phyloP scores from a whole-genome alignment of 2,329 filamentous ascomycete genomes.

The Trichoderma atrobrunneum region DNA sequence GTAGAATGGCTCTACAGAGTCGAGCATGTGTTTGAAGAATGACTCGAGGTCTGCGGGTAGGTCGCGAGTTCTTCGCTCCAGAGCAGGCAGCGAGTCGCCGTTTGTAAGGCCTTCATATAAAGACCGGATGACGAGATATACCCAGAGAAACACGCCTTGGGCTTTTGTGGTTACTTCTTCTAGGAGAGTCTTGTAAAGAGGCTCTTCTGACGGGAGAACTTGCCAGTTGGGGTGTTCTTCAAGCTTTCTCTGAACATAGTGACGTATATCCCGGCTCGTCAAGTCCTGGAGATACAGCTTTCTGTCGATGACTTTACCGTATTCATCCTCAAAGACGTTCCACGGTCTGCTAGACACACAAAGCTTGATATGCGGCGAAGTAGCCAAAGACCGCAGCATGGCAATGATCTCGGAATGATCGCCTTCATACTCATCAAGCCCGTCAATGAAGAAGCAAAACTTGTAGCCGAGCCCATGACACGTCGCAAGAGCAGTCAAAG shows the following conservation, averaged over 20 bases:
- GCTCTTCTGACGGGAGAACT: neutral
- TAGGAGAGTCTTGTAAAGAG: neutral
- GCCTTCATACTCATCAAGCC: constrained; percentile 26
- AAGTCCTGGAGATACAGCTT: constrained; percentile 6
- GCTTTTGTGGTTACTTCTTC: neutral
- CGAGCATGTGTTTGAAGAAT: constrained; percentile 19
- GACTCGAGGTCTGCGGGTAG: constrained; percentile 19
- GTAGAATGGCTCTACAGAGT: neutral
- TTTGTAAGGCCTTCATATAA: constrained; percentile 22
- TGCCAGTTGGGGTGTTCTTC: neutral
- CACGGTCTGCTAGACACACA: constrained; percentile 33
- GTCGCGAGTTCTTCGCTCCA: constrained; percentile 1
- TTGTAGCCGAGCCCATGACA: neutral
- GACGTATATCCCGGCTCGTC: constrained; percentile 7
- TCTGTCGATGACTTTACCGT: neutral
- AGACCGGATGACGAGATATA: constrained; percentile 23
- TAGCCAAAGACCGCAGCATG: constrained; percentile 5
- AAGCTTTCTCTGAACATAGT: constrained; percentile 3
- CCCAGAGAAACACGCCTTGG: constrained; percentile 27
- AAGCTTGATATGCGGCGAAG: constrained; percentile 27
- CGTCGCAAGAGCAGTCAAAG: neutral
- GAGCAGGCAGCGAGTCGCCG: neutral
- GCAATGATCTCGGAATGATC: constrained; percentile 9
- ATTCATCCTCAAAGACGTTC: constrained; percentile 23
- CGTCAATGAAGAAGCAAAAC: constrained; percentile 28